phyloP scores from a whole-genome alignment of 164 flowering plant genomes.

The Paratinospora sagittata region DNA sequence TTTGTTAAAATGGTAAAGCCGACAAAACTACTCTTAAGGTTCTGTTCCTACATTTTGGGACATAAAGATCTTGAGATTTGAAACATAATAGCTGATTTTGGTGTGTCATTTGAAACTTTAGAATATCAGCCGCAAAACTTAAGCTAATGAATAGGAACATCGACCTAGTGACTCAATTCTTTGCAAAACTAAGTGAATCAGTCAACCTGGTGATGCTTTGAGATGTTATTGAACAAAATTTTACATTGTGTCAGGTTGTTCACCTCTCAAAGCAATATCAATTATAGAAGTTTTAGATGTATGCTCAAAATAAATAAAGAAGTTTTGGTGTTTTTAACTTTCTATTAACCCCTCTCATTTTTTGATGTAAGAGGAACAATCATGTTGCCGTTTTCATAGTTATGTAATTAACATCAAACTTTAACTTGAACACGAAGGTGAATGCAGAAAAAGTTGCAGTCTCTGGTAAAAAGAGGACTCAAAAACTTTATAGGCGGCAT shows the following conservation, averaged over 20 bases:
- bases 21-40: not conserved
- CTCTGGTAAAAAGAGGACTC: slow-evolving; percentile 92
- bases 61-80: not conserved
- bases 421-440: slow-evolving; percentile 40
- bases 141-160: not conserved
- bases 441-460: slow-evolving; percentile 97
- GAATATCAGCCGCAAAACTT: not conserved
- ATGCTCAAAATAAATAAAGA: not conserved
- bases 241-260: not conserved
- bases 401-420: not conserved
- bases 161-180: not conserved
- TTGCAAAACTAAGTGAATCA: not conserved
- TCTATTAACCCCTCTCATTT: not conserved
- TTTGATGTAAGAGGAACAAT: not conserved
- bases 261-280: not conserved
- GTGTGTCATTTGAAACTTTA: not conserved
- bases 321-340: not conserved
- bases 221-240: not conserved
- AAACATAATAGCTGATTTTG: not conserved
- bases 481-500: slow-evolving; percentile 94
- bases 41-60: not conserved
- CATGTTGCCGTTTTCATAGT: not conserved
- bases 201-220: not conserved
- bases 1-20: not conserved
- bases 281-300: not conserved